Percentiles rank a stretch among this genome's conserved stretches.
phyloP scores from a whole-genome alignment of 495 filamentous ascomycete genomes.

The Jackrogersella multiformis region DNA sequence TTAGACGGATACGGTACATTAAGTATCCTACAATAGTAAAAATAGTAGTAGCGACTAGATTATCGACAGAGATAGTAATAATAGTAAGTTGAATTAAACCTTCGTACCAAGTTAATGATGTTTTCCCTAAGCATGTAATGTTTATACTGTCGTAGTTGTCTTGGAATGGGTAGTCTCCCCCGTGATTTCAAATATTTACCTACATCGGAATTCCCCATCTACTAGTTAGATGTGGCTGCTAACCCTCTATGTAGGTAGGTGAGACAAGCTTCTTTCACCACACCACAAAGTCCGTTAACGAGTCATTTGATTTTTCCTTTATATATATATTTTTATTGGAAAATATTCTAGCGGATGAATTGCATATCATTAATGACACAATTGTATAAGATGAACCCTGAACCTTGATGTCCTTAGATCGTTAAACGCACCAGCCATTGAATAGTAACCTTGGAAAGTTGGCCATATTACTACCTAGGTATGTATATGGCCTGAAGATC shows the following conservation, averaged over 20 bases:
- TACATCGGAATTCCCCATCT: no score
- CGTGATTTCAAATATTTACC: no score
- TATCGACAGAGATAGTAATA: neutral
- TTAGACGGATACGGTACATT: neutral
- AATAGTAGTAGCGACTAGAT: neutral
- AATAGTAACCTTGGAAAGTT: neutral
- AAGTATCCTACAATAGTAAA: neutral
- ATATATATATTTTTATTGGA: neutral
- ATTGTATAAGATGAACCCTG: neutral
- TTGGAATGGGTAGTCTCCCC: neutral
- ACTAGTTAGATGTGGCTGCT: neutral
- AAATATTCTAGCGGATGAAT: neutral
- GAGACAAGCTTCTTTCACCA: no score
- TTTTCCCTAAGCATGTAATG: neutral
- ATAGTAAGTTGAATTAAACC: neutral
- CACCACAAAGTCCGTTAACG: neutral
- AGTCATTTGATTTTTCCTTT: neutral
- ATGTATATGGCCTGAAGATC: slow-evolving; percentile 23
- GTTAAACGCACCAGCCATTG: slow-evolving; percentile 9
- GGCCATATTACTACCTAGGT: no score
- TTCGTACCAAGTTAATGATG: neutral
- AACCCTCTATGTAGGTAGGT: no score
- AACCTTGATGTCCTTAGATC: neutral
- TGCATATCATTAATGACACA: neutral
- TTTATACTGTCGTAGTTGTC: neutral